Conservation (phyloP, 805 yeast species). For the Lachancea quebecensis region DNA sequence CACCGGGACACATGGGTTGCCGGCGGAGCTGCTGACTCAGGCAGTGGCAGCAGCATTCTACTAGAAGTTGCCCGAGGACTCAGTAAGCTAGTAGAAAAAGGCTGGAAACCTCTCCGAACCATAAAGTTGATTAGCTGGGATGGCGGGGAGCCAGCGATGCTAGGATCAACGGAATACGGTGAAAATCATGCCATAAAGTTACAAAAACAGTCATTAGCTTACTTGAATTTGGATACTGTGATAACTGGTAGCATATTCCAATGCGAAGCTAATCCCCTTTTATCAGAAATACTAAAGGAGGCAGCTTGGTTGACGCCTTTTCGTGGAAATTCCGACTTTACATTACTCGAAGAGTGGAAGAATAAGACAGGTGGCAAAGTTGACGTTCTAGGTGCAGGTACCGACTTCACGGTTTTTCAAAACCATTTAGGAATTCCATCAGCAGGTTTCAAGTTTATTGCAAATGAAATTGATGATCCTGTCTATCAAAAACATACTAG, state of each 20-base stretch:
- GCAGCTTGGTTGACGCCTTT: slow-evolving; percentile 43
- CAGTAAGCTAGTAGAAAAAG: slow-evolving; percentile 37
- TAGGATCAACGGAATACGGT: slow-evolving; percentile 76
- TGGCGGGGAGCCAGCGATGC: slow-evolving; percentile 64
- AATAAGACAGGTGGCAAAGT: slow-evolving; percentile 34
- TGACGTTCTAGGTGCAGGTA: slow-evolving; percentile 40
- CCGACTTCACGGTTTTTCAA: slow-evolving; percentile 56
- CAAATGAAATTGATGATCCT: slow-evolving; percentile 37
- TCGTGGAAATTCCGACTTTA: slow-evolving; percentile 31
- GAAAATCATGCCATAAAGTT: slow-evolving; percentile 47
- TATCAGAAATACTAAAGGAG: slow-evolving; percentile 39
- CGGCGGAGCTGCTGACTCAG: slow-evolving; percentile 47
- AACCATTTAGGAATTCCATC: slow-evolving; percentile 64
- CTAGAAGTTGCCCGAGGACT: slow-evolving; percentile 49
- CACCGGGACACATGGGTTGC: slow-evolving; percentile 47
- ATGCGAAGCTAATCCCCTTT: slow-evolving; percentile 50
- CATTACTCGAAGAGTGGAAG: slow-evolving; percentile 45
- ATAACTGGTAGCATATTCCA: slow-evolving; percentile 45
- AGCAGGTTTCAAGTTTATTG: slow-evolving; percentile 40
- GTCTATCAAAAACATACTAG: slow-evolving; percentile 43
- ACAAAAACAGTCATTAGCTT: slow-evolving; percentile 47
- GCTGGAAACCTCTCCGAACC: slow-evolving; percentile 70
- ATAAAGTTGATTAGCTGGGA: slow-evolving; percentile 74
- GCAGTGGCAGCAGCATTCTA: slow-evolving; percentile 43
- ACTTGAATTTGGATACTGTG: slow-evolving; percentile 43